Base-by-base conservation (phyloP, 805 yeast species). In the Tetrapisispora namnaoensis region DNA sequence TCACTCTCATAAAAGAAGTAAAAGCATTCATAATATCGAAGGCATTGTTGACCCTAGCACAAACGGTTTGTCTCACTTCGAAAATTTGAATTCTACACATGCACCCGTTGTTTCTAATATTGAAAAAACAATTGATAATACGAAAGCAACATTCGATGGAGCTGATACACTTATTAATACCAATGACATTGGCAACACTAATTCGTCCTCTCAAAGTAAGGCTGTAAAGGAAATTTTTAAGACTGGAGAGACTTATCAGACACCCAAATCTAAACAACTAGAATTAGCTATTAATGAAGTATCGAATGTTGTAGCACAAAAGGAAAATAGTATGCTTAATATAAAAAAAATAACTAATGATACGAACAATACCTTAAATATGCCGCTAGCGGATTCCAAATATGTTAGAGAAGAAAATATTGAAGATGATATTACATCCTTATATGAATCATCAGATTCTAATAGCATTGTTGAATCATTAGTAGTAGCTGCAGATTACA, bases 1-100 rank as follows among this genome's bases (percentile, higher is more conserved):
- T 9, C 66, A 64, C 45, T 49, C 50, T n/a, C 68, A 64, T 51
- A 61, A 55, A 48, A 55, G 68, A 42, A 62, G 64, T 30, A 57
- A 58, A 50, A 64, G 68, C 41, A 46, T 61, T 13, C 63, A 60
- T 42, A 55, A 52, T 39, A 52, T 49, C 7, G 54, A 54, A 13
- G 61, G 57, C 22, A 49, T 46, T 2, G 17, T 24, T 21, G 18
- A 14, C 5, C 16, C 10, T 24, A 2, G 24, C 11, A 7, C 28
- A 16, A 39, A 22, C 22, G 16, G 6, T 2, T 16, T 17, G 3
- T 8, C 7, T 34, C 17, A 30, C 8, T 38, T 17, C 42, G 44
- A 21, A 28, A 22, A 32, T 7, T 7, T 32, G 35, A 14, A 32
- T 7, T 3, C 13, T 13, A 13, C 35, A 13, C 35, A 32, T 8